Conservation (phyloP, 2,329 filamentous ascomycete species). For the Emericellopsis atlantica region DNA sequence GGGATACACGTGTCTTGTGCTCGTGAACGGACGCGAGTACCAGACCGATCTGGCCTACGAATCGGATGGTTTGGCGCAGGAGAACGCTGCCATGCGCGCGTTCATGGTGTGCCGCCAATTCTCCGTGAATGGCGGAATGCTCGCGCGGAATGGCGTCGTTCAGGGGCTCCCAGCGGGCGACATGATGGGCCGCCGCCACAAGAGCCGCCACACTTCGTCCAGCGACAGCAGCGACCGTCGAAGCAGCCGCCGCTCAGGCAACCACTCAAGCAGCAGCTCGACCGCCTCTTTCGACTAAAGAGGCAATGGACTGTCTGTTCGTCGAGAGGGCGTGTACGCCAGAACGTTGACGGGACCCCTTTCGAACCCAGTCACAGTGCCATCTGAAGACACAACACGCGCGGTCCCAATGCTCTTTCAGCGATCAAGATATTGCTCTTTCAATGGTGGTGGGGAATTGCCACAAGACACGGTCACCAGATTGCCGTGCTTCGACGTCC, state of each 20-base stretch:
- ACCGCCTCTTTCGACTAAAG: conserved; percentile 43
- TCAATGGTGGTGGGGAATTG: too few relatives aligned
- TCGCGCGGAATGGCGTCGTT: conserved; percentile 55
- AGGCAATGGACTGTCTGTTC: too few relatives aligned
- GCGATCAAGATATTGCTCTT: too few relatives aligned
- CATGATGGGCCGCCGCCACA: conserved; percentile 29
- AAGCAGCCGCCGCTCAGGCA: conserved; percentile 36
- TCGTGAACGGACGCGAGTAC: conserved; percentile 95
- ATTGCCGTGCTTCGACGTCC: too few relatives aligned
- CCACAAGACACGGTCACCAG: too few relatives aligned
- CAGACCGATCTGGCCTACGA: conserved; percentile 80
- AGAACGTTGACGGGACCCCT: too few relatives aligned
- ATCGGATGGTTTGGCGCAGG: conserved; percentile 70
- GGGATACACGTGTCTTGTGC: conserved; percentile 80
- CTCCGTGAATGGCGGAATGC: conserved; percentile 91
- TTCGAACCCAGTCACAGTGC: too few relatives aligned
- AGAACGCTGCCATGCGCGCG: conserved; percentile 88
- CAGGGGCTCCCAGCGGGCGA: conserved; percentile 49
- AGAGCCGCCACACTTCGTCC: conserved; percentile 38
- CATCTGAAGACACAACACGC: too few relatives aligned
- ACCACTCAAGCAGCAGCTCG: conserved; percentile 51
- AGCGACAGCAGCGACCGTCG: conserved; percentile 27
- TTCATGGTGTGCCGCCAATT: conserved; percentile 98
- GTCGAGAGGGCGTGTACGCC: too few relatives aligned
- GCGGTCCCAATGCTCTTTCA: too few relatives aligned